These are phyloP conservation scores for Vaccinium macrocarpon DNA, from an alignment of 148 eudicot species.

Conservation along the genomic window DNA sequence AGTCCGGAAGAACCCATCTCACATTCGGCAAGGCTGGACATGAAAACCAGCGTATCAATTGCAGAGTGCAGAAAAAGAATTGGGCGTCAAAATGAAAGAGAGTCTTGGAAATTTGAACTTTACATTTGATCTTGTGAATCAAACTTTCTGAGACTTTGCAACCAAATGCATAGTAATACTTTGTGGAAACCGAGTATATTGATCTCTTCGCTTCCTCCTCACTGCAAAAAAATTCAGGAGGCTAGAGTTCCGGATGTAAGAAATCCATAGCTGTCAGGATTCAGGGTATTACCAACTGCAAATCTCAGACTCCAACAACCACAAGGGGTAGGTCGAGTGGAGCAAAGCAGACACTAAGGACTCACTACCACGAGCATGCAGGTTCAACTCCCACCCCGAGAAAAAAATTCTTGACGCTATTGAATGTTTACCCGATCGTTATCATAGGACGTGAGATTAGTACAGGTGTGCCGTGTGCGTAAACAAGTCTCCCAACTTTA, in stretches of 20 bases:
- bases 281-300: neutral
- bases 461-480: neutral
- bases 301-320: neutral
- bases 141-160: constrained; percentile 49
- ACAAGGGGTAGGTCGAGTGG: neutral
- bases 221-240: constrained; percentile 26
- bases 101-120: constrained; percentile 10
- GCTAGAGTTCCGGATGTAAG: neutral
- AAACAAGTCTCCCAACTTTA: neutral
- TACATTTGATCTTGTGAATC: constrained; percentile 57
- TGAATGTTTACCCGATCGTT: neutral
- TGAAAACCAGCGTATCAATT: constrained; percentile 9
- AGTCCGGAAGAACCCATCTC: constrained; percentile 75
- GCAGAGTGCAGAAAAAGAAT: neutral
- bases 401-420: neutral
- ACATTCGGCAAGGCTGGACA: constrained; percentile 56
- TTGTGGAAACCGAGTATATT: constrained; percentile 75
- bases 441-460: neutral
- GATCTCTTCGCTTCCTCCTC: constrained; percentile 69
- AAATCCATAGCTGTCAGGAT: neutral
- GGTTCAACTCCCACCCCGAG: neutral
- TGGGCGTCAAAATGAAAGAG: neutral
- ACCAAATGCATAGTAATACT: constrained; percentile 63
- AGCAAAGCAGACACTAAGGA: neutral
- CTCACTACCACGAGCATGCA: neutral